These are phyloP conservation scores for Malania oleifera DNA, from an alignment of 164 flowering plant species.

Conservation along the genomic window DNA sequence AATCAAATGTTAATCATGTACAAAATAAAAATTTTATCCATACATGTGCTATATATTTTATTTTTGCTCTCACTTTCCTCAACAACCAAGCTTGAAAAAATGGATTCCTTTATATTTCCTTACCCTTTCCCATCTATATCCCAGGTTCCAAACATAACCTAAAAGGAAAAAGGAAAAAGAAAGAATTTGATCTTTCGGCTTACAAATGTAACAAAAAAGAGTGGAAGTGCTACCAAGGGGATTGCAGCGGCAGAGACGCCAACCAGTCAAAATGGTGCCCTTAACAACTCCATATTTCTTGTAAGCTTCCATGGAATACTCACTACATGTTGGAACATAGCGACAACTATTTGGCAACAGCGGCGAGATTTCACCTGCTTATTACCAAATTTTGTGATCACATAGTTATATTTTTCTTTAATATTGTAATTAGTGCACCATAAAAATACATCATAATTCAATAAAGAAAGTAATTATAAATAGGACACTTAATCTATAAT, in stretches of 20 bases:
- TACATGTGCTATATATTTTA: neutral
- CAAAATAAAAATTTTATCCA: too few species aligned
- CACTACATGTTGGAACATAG: constrained; percentile 88
- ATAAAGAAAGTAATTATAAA: too few species aligned
- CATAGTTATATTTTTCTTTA: neutral
- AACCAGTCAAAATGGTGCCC: constrained; percentile 82
- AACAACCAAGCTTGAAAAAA: too few species aligned
- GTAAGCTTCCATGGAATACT: constrained; percentile 93
- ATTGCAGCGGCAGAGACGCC: constrained; percentile 98
- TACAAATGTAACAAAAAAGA: neutral
- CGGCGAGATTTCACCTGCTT: constrained; percentile 88
- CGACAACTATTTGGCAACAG: constrained; percentile 83
- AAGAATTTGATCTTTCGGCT: too few species aligned
- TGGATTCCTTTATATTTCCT: too few species aligned
- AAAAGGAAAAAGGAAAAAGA: too few species aligned
- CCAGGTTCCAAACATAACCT: neutral
- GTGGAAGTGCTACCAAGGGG: constrained; percentile 57
- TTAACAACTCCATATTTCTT: constrained; percentile 80
- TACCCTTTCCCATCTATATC: neutral
- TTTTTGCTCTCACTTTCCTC: too few species aligned
- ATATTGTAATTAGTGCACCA: too few species aligned
- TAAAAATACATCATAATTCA: too few species aligned
- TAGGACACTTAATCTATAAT: too few species aligned
- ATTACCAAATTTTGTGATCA: neutral
- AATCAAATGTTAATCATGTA: too few species aligned